Conservation (phyloP, 1,284 basidiomycete species). For the Kwoniella shivajii region DNA sequence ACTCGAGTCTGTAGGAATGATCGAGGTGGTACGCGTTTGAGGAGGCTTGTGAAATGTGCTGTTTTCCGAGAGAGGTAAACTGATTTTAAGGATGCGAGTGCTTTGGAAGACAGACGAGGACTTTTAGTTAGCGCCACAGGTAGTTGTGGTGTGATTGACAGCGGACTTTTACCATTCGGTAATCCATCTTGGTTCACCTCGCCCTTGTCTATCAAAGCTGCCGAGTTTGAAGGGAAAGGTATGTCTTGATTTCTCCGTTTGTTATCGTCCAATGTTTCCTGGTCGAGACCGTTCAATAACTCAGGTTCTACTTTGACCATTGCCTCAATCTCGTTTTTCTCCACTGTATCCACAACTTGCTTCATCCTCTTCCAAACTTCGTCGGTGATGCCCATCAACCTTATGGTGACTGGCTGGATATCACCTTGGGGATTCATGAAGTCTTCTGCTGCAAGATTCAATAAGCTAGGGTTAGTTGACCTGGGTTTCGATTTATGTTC, state of each 20-base stretch:
- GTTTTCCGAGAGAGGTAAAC: conserved; percentile 28
- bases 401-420: conserved; percentile 41
- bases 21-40: conserved; percentile 25
- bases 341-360: conserved; percentile 30
- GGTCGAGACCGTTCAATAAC: conserved; percentile 13
- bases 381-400: conserved; percentile 37
- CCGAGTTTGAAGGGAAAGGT: no score
- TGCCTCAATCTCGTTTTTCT: conserved; percentile 29
- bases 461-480: conserved; percentile 11
- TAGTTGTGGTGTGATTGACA: background rate
- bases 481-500: background rate
- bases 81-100: conserved; percentile 3
- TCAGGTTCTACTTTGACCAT: conserved; percentile 32
- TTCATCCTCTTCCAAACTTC: conserved; percentile 38
- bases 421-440: conserved; percentile 31
- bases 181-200: no score
- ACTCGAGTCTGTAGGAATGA: conserved; percentile 34
- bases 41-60: conserved; percentile 27
- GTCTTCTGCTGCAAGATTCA: conserved; percentile 41
- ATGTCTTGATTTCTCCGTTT: background rate
- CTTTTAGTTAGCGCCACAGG: background rate
- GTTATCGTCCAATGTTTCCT: background rate
- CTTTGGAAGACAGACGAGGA: background rate
- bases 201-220: no score
- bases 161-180: no score